These are phyloP conservation scores for Boletus patriciae DNA, from an alignment of 768 basidiomycete genomes.

Conservation along the genomic window DNA sequence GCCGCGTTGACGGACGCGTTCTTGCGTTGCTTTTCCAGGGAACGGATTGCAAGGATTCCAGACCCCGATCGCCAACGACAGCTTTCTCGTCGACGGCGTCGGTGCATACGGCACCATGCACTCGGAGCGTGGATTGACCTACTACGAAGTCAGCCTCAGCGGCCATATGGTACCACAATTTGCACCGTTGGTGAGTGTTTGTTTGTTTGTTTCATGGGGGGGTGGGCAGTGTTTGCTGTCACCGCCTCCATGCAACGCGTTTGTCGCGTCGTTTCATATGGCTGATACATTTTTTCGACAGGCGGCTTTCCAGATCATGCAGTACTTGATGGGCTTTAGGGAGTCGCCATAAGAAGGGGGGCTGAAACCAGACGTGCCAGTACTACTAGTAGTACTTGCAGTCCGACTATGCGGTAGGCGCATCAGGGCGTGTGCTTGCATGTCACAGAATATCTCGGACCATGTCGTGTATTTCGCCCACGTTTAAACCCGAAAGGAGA, in stretches of 20 bases:
- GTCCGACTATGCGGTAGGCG: no score
- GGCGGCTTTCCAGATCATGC: constrained; percentile 71
- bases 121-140: constrained; percentile 66
- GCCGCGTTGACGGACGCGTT: neutral
- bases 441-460: no score
- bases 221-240: neutral
- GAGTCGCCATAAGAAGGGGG: constrained; percentile 34
- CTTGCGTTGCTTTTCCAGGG: constrained; percentile 37
- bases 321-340: constrained; percentile 66
- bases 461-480: no score
- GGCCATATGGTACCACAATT: constrained; percentile 80
- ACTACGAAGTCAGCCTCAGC: constrained; percentile 62
- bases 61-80: constrained; percentile 61
- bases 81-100: constrained; percentile 68
- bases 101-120: constrained; percentile 67
- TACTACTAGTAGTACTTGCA: no score
- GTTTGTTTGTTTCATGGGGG: no score
- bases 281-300: constrained; percentile 21
- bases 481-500: no score
- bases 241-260: neutral
- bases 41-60: constrained; percentile 72
- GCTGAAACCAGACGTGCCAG: no score
- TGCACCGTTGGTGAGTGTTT: constrained; percentile 51
- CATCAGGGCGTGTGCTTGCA: no score
- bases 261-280: neutral